Conservation (phyloP, 257 asterid species). For the Thymus mandschuricus region DNA sequence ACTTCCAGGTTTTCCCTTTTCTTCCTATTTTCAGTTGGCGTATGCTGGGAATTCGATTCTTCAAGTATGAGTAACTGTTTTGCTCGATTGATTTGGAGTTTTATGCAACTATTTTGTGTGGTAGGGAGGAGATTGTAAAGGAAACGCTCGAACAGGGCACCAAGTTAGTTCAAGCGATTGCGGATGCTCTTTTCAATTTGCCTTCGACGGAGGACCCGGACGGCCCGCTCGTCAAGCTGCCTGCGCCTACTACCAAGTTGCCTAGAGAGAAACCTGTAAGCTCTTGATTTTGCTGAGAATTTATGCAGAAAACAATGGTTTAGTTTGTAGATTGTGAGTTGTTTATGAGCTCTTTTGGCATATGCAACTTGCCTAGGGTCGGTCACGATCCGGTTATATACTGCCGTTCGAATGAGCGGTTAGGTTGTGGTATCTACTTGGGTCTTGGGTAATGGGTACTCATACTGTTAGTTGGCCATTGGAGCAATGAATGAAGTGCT, state of each 20-base stretch:
- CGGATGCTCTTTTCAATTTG: slow-evolving; percentile 75
- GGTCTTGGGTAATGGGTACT: background rate
- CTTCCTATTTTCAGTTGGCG: background rate
- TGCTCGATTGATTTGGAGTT: background rate
- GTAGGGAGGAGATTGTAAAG: slow-evolving; percentile 76
- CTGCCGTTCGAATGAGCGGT: background rate
- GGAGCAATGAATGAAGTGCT: too few relatives aligned
- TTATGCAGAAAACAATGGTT: background rate
- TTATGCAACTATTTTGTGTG: background rate
- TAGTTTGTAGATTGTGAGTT: background rate
- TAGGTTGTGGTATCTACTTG: background rate
- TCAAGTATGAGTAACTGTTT: background rate
- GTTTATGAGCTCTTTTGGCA: background rate
- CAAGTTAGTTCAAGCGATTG: slow-evolving; percentile 80
- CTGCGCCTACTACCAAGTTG: slow-evolving; percentile 73
- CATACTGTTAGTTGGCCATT: background rate
- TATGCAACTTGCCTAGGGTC: background rate
- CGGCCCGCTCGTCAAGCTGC: slow-evolving; percentile 81
- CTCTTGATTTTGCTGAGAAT: background rate
- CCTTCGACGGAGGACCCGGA: slow-evolving; percentile 73
- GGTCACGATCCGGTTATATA: background rate
- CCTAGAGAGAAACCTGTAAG: slow-evolving; percentile 91
- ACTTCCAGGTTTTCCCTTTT: slow-evolving; percentile 59
- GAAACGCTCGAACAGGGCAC: slow-evolving; percentile 70
- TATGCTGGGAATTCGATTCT: background rate